A percentile compares a stretch with the other conserved stretches of the same genome.
Evolutionary conservation across 768 basidiomycete species (phyloP).

Genomic region (Megacollybia marginata): DNA sequence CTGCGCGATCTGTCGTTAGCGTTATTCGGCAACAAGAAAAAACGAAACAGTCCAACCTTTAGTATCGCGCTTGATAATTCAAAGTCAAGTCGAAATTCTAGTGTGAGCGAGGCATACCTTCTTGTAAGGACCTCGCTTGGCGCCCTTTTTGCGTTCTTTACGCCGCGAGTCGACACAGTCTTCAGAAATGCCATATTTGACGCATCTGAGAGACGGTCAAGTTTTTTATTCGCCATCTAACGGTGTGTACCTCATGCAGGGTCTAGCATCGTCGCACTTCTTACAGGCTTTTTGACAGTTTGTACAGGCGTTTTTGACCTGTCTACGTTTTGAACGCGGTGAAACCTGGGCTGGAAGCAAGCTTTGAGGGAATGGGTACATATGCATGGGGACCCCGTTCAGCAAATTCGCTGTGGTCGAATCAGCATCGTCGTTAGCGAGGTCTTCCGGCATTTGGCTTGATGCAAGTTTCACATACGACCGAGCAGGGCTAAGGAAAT

Average conservation of each 20-base stretch:
- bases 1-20: neutral
- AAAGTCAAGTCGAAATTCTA: too few species aligned
- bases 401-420: neutral
- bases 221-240: too few species aligned
- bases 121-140: slow-evolving; percentile 89
- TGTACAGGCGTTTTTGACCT: slow-evolving; percentile 89
- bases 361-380: slow-evolving; percentile 48
- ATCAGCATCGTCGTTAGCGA: too few species aligned
- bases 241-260: slow-evolving; percentile 40
- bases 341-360: slow-evolving; percentile 22
- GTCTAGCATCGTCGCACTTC: slow-evolving; percentile 87
- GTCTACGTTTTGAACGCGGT: slow-evolving; percentile 68
- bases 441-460: too few species aligned
- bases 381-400: slow-evolving; percentile 51
- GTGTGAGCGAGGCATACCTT: slow-evolving; percentile 28
- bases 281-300: slow-evolving; percentile 90
- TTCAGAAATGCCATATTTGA: slow-evolving; percentile 82
- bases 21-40: neutral
- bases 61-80: slow-evolving; percentile 52
- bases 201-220: slow-evolving; percentile 55
- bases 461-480: too few species aligned
- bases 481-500: too few species aligned
- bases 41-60: slow-evolving; percentile 40
- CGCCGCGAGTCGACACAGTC: slow-evolving; percentile 87
- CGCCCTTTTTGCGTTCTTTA: slow-evolving; percentile 86